A percentile compares a stretch with the other conserved stretches of the same genome.
phyloP scores from a whole-genome alignment of 805 yeast genomes.

The Saccharomyces kudriavzevii region DNA sequence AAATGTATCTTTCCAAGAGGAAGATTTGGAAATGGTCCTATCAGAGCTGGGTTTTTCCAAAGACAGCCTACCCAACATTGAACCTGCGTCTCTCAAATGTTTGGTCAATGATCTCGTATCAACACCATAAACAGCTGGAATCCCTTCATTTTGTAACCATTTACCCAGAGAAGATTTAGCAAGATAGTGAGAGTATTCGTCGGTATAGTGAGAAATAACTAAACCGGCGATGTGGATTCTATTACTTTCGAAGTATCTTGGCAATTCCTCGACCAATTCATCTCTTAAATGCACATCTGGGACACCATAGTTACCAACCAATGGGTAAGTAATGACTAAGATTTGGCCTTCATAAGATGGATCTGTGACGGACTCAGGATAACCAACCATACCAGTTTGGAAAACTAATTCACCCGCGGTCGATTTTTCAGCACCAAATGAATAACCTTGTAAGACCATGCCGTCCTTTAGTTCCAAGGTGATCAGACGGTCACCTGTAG shows the following conservation, averaged over 20 bases:
- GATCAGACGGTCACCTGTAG: constrained; percentile 74
- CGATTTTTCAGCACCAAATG: constrained; percentile 86
- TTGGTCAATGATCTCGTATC: constrained; percentile 95
- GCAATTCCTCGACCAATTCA: constrained; percentile 65
- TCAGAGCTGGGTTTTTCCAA: constrained; percentile 40
- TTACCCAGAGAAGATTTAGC: constrained; percentile 87
- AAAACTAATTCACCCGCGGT: constrained; percentile 96
- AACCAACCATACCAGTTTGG: constrained; percentile 99
- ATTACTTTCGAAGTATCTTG: constrained; percentile 88
- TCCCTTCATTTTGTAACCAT: constrained; percentile 85
- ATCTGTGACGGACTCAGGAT: constrained; percentile 95
- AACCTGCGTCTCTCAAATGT: constrained; percentile 84
- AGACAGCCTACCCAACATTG: constrained; percentile 83
- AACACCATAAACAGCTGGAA: constrained; percentile 96
- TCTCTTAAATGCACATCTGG: constrained; percentile 78
- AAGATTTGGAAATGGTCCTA: constrained; percentile 26
- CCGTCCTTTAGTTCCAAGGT: constrained; percentile 88
- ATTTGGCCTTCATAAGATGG: constrained; percentile 98
- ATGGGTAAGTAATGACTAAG: constrained; percentile 89
- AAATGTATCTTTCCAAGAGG: constrained; percentile 55
- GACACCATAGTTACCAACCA: constrained; percentile 98
- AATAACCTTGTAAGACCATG: constrained; percentile 80
- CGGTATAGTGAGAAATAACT: constrained; percentile 94
- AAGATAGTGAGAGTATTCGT: constrained; percentile 86
- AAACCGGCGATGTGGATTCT: constrained; percentile 94